These are phyloP conservation scores for Alternaria angustiovoidea DNA, from an alignment of 2,329 filamentous ascomycete genomes.

Conservation along the genomic window DNA sequence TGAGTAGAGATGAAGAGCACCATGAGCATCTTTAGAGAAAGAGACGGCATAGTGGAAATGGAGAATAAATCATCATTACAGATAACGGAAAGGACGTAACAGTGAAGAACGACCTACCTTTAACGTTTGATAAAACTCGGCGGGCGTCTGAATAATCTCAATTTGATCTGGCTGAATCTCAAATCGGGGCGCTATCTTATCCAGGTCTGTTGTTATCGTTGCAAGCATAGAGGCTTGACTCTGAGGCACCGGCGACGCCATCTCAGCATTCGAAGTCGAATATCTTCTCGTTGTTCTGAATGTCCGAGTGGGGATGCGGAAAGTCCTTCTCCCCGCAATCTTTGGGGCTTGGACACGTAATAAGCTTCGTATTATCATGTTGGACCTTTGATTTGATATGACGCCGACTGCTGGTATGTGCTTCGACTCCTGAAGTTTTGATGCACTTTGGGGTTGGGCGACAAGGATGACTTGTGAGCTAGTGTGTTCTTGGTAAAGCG, in stretches of 20 bases:
- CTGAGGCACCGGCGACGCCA: constrained; percentile 41
- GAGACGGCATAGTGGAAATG: not conserved
- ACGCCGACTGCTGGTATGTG: constrained; percentile 4
- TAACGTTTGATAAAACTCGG: constrained; percentile 89
- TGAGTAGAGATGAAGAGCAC: not conserved
- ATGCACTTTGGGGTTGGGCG: constrained; percentile 22
- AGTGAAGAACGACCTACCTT: constrained; percentile 67
- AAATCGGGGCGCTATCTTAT: constrained; percentile 89
- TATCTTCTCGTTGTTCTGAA: constrained; percentile 40
- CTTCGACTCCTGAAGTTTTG: constrained; percentile 36
- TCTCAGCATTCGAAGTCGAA: constrained; percentile 43
- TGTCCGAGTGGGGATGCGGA: constrained; percentile 24
- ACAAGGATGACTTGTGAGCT: constrained; percentile 19
- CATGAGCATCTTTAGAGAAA: not conserved
- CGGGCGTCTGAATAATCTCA: constrained; percentile 77
- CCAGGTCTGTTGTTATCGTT: constrained; percentile 75
- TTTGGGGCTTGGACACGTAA: constrained; percentile 36
- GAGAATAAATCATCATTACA: not conserved
- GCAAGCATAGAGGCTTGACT: constrained; percentile 65
- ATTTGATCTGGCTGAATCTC: constrained; percentile 84
- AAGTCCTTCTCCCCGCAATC: constrained; percentile 22
- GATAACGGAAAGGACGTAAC: not conserved
- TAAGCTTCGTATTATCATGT: constrained; percentile 48
- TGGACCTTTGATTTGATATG: constrained; percentile 1
- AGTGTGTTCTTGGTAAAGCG: constrained; percentile 14